Base-by-base conservation (phyloP, 768 basidiomycete genomes). In the Sporobolomyces phaffii region DNA sequence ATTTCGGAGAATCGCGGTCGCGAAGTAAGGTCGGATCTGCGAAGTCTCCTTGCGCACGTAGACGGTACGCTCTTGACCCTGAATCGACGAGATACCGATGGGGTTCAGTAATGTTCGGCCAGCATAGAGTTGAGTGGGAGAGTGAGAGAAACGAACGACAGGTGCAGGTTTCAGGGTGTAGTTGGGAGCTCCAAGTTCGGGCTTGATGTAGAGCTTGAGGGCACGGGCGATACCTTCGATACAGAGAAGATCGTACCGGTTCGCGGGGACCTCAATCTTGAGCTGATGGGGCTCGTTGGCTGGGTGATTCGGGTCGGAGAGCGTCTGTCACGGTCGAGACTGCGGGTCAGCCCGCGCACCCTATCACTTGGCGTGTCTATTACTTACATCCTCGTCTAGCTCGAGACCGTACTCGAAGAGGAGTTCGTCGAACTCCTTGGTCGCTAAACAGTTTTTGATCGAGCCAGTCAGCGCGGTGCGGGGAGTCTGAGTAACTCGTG, bases 181-280 rank as follows among this genome's bases (percentile, higher is more conserved):
- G 38, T 59, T 60, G 22, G 71, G 67, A 11, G 62, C 56, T 8
- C 66, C 71, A 3, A 34, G 20, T 33, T 63, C 67, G 17, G 71
- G 71, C 10, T 58, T 24, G 51, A 96, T 80, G 83, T 92, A 99
- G 69, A 88, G 84, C 33, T 85, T 84, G 58, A 99, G 83, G 11
- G 86, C 90, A 14, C 90, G 84, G 26, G 92, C 84, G 74, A 99
- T 89, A 64, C 96, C 96, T 80, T 99, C 96, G 75, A 96, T 87
- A 76, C 96, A 99, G 59, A 99, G 84, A 24, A 99, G 83, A 80
- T 99, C 96, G 75, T 98, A 98, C 86, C 94, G 86, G 78, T 99
- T 99, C n/a, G 96, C 96, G 49, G 96, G 93, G 48, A 97, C 84
- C 78, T 99, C 96, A 74, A 99, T 96, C 83, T 98, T 99, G 74